Percentiles rank a stretch among this genome's conserved stretches.
These are phyloP conservation scores for Yamadazyma ubonensis DNA, from an alignment of 805 yeast species.

Conservation along the genomic window DNA sequence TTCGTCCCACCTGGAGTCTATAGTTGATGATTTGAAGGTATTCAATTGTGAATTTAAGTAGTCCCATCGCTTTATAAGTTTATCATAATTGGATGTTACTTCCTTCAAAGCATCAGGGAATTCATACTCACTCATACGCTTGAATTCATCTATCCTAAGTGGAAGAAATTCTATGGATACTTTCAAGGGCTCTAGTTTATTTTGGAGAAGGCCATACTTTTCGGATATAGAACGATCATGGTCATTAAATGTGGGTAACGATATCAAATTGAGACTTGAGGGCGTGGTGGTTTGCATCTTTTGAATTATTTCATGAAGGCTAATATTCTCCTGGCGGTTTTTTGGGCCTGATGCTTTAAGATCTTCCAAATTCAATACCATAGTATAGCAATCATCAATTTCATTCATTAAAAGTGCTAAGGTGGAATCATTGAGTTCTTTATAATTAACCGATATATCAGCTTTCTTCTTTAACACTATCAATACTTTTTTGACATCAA, in stretches of 20 bases:
- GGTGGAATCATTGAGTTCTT: constrained; percentile 27
- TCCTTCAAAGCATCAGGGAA: constrained; percentile 30
- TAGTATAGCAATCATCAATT: constrained; percentile 23
- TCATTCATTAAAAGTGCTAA: constrained; percentile 25
- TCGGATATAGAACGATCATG: constrained; percentile 36
- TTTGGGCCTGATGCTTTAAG: constrained; percentile 19
- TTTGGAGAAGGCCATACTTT: constrained; percentile 42
- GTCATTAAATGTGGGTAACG: constrained; percentile 32
- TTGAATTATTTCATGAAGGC: constrained; percentile 19
- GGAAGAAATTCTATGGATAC: constrained; percentile 56
- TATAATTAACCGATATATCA: constrained; percentile 27
- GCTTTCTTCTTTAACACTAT: constrained; percentile 22
- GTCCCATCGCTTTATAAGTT: constrained; percentile 39
- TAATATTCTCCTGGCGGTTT: constrained; percentile 17
- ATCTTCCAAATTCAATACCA: constrained; percentile 18
- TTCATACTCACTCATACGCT: constrained; percentile 16
- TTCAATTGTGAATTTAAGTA: constrained; percentile 41
- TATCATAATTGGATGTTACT: constrained; percentile 39
- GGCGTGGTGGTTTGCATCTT: constrained; percentile 24
- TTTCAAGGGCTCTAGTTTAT: constrained; percentile 48
- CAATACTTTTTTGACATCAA: constrained; percentile 24
- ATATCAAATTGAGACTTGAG: constrained; percentile 19
- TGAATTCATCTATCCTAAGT: constrained; percentile 45
- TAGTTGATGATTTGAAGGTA: constrained; percentile 43
- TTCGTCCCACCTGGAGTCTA: constrained; percentile 57